Evolutionary conservation across 805 yeast genomes (phyloP).

Genomic region (Ogataea haglerorum): DNA sequence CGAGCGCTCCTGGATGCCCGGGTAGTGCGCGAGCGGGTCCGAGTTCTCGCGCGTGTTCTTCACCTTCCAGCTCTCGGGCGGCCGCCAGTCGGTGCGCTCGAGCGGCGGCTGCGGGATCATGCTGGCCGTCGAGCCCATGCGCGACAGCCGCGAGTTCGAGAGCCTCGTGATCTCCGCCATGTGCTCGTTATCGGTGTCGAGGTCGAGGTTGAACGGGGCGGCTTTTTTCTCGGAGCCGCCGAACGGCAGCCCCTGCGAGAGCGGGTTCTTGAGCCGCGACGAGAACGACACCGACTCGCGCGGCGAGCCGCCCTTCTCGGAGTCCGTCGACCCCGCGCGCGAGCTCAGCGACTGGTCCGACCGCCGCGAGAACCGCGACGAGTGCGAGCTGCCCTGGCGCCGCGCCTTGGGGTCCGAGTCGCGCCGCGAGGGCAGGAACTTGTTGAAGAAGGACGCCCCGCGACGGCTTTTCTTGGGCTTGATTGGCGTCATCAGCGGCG

Average conservation of each 20-base stretch:
- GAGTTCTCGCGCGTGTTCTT: conserved; percentile 28
- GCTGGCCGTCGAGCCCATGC: conserved; percentile 25
- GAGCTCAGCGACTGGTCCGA: conserved; percentile 7
- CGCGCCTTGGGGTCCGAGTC: conserved; percentile 22
- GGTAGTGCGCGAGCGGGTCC: conserved; percentile 2
- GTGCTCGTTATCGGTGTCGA: conserved; percentile 25
- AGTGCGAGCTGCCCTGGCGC: not conserved
- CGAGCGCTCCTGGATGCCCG: conserved; percentile 16
- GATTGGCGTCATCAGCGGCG: conserved; percentile 17
- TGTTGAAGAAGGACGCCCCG: conserved; percentile 23
- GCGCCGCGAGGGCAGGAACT: conserved; percentile 27
- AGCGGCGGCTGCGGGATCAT: conserved; percentile 7
- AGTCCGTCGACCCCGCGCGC: not conserved
- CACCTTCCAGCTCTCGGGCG: conserved; percentile 65
- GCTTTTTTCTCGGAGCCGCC: not conserved
- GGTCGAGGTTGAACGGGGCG: conserved; percentile 19
- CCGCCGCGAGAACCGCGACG: conserved; percentile 10
- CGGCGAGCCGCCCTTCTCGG: not conserved
- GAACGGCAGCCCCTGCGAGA: conserved; percentile 8
- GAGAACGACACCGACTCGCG: not conserved
- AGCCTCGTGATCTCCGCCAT: conserved; percentile 20
- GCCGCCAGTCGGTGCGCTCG: conserved; percentile 39
- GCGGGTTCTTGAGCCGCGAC: conserved; percentile 1
- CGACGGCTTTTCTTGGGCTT: conserved; percentile 23
- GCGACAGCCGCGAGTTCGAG: conserved; percentile 19